A percentile compares a stretch with the other conserved stretches of the same genome.
phyloP scores from a whole-genome alignment of 1,139 yeast genomes.

The Schwanniomyces etchellsii region DNA sequence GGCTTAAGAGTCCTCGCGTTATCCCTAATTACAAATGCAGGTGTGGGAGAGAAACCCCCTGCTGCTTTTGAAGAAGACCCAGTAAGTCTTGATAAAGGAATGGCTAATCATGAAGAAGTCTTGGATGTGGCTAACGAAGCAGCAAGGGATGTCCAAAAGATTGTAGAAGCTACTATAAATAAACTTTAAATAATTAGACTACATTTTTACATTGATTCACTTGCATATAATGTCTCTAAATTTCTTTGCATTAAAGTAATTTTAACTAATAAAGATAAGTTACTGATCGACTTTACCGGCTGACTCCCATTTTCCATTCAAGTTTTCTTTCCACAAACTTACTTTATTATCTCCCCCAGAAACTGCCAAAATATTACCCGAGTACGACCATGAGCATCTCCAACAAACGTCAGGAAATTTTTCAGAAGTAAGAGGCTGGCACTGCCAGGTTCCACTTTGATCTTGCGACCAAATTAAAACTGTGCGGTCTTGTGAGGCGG shows the following conservation, averaged over 20 bases:
- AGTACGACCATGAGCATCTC: slow-evolving; percentile 97
- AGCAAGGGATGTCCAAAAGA: slow-evolving; percentile 67
- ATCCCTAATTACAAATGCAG: slow-evolving; percentile 80
- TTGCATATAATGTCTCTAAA: too few species aligned
- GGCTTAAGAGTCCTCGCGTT: slow-evolving; percentile 79
- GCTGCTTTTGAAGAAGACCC: slow-evolving; percentile 59
- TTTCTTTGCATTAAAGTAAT: not conserved
- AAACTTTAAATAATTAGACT: slow-evolving; percentile 18
- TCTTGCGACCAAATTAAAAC: slow-evolving; percentile 91
- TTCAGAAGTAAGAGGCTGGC: slow-evolving; percentile 66
- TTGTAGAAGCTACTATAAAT: slow-evolving; percentile 63
- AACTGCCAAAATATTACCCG: slow-evolving; percentile 93
- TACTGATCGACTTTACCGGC: slow-evolving; percentile 91
- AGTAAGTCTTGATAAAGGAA: slow-evolving; percentile 58
- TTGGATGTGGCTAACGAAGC: slow-evolving; percentile 78
- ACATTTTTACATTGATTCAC: slow-evolving; percentile 1
- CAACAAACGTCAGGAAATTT: slow-evolving; percentile 95
- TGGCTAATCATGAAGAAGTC: slow-evolving; percentile 88
- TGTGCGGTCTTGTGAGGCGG: slow-evolving; percentile 95
- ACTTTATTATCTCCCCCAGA: slow-evolving; percentile 96
- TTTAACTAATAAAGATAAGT: not conserved
- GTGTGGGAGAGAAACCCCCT: slow-evolving; percentile 71
- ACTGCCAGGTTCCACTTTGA: slow-evolving; percentile 70
- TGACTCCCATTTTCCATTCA: slow-evolving; percentile 92
- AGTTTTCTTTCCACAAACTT: slow-evolving; percentile 92